Percentiles rank a stretch among this genome's conserved stretches.
Conservation (phyloP, 1,139 yeast genomes). For the Schwanniomyces etchellsii region DNA sequence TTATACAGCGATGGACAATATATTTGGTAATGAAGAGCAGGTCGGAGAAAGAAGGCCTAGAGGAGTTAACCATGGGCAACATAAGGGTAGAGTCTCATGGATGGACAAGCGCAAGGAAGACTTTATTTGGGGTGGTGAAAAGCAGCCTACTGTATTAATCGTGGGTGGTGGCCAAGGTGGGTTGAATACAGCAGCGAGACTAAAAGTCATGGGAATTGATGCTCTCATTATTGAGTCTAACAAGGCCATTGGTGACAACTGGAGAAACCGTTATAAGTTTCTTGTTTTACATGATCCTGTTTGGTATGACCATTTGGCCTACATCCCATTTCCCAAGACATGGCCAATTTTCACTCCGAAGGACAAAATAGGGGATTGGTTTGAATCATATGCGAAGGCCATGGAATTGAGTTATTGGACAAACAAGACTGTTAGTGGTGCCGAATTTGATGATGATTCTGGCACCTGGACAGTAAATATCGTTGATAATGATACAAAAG, state of each 20-base stretch:
- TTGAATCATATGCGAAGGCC: slow-evolving; percentile 31
- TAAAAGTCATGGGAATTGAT: slow-evolving; percentile 32
- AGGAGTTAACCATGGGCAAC: slow-evolving; percentile 36
- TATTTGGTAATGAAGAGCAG: slow-evolving; percentile 25
- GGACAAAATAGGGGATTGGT: slow-evolving; percentile 37
- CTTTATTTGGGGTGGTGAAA: slow-evolving; percentile 16
- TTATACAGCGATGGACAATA: slow-evolving; percentile 29
- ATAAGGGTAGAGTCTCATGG: slow-evolving; percentile 25
- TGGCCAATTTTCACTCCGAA: slow-evolving; percentile 40
- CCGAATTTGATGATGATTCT: slow-evolving; percentile 21
- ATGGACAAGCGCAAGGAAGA: slow-evolving; percentile 19
- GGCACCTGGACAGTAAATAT: slow-evolving; percentile 27
- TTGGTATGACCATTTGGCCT: slow-evolving; percentile 36
- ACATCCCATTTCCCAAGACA: slow-evolving; percentile 30
- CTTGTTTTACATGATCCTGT: slow-evolving; percentile 40
- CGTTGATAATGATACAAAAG: slow-evolving; percentile 17
- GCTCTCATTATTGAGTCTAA: slow-evolving; percentile 32
- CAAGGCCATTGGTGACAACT: slow-evolving; percentile 34
- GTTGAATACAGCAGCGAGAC: slow-evolving; percentile 33
- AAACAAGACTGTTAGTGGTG: slow-evolving; percentile 21
- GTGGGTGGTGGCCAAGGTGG: slow-evolving; percentile 46
- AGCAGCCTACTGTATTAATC: slow-evolving; percentile 33
- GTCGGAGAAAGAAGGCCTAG: slow-evolving; percentile 23
- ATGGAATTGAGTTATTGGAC: slow-evolving; percentile 36
- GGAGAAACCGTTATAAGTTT: slow-evolving; percentile 40